These are phyloP conservation scores for Plasmodium cynomolgi DNA, from an alignment of 169 alveolate species.

Conservation along the genomic window DNA sequence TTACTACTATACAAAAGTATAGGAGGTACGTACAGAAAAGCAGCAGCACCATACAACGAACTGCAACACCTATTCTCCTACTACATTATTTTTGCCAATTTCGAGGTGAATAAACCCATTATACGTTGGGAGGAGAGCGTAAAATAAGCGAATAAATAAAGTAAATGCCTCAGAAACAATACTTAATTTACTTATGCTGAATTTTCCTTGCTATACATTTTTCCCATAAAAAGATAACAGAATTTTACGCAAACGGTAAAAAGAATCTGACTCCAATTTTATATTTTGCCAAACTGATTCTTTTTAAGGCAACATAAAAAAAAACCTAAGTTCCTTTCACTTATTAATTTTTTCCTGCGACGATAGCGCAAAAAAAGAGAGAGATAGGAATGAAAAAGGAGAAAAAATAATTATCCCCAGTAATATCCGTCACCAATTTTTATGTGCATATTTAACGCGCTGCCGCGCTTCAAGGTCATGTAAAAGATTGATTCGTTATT, in stretches of 20 bases:
- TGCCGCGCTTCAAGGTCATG: not conserved
- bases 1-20: not conserved
- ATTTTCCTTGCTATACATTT: not conserved
- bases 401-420: not conserved
- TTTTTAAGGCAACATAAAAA: no score
- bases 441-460: not conserved
- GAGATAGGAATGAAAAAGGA: not conserved
- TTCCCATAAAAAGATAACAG: not conserved
- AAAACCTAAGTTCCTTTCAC: no score
- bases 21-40: not conserved
- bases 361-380: not conserved
- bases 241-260: no score
- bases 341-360: not conserved
- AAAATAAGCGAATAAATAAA: no score
- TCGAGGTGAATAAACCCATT: not conserved
- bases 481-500: constrained; percentile 18
- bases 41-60: not conserved
- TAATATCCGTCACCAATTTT: no score
- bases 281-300: no score
- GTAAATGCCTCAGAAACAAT: not conserved
- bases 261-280: no score
- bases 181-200: not conserved
- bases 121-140: not conserved
- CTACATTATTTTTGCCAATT: not conserved
- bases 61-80: not conserved